These are phyloP conservation scores for Yamadazyma laniorum DNA, from an alignment of 805 yeast species.

Conservation along the genomic window DNA sequence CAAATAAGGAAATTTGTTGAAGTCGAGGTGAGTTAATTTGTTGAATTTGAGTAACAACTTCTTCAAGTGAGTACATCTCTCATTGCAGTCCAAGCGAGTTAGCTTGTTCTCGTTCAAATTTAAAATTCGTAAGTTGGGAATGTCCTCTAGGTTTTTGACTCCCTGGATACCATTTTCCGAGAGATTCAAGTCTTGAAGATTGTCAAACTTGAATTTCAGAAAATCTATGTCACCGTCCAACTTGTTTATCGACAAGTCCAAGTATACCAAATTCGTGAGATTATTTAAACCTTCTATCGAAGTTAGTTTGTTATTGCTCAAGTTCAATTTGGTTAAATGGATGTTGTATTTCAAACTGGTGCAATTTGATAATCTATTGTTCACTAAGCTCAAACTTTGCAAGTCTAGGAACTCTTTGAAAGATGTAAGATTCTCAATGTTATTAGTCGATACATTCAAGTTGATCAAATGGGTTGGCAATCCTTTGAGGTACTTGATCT, in stretches of 20 bases:
- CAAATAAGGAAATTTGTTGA: conserved; percentile 35
- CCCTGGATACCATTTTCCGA: conserved; percentile 39
- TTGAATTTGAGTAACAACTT: conserved; percentile 40
- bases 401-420: conserved; percentile 40
- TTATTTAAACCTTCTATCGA: conserved; percentile 35
- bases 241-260: conserved; percentile 44
- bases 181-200: conserved; percentile 44
- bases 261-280: conserved; percentile 37
- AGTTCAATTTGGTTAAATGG: conserved; percentile 42
- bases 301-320: conserved; percentile 35
- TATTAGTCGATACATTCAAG: conserved; percentile 38
- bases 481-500: conserved; percentile 44
- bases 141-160: conserved; percentile 34
- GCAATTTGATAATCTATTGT: conserved; percentile 36
- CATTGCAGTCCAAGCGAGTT: conserved; percentile 17
- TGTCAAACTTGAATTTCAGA: conserved; percentile 28
- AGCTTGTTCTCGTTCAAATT: conserved; percentile 44
- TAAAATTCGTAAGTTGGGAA: conserved; percentile 36
- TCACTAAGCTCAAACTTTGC: conserved; percentile 40
- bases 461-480: conserved; percentile 40
- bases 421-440: conserved; percentile 39
- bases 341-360: conserved; percentile 35
- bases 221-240: conserved; percentile 41
- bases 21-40: conserved; percentile 28
- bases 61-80: conserved; percentile 30